A percentile compares a stretch with the other conserved stretches of the same genome.
phyloP scores from a whole-genome alignment of 1,139 yeast genomes.

The Candida albicans region DNA sequence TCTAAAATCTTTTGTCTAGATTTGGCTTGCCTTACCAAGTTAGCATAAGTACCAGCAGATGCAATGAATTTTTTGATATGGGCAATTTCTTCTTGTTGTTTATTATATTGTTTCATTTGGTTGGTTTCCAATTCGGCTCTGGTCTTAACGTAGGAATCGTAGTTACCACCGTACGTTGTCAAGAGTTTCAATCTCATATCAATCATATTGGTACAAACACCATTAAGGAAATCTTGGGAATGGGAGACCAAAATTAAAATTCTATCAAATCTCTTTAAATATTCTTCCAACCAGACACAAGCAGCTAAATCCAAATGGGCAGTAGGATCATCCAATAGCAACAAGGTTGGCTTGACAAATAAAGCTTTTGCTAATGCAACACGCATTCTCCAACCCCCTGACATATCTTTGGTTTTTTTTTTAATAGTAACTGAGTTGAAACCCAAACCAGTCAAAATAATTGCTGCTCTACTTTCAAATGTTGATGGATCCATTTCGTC shows the following conservation, averaged over 20 bases:
- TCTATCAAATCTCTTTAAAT: slow-evolving; percentile 90
- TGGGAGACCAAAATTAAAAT: slow-evolving; percentile 94
- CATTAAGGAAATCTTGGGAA: slow-evolving; percentile 98
- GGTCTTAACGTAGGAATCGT: slow-evolving; percentile 94
- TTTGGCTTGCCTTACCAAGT: slow-evolving; percentile 97
- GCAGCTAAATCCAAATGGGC: slow-evolving; percentile 99
- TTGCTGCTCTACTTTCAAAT: slow-evolving; percentile 94
- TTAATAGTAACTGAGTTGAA: slow-evolving; percentile 80
- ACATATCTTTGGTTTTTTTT: slow-evolving; percentile 94
- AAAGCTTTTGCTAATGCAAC: slow-evolving; percentile 85
- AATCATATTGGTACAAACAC: slow-evolving; percentile 97
- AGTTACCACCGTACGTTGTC: slow-evolving; percentile 92
- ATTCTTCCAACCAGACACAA: slow-evolving; percentile 99
- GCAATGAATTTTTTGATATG: slow-evolving; percentile 99
- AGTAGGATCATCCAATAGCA: slow-evolving; percentile 95
- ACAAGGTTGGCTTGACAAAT: slow-evolving; percentile 83
- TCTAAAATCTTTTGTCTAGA: slow-evolving; percentile 98
- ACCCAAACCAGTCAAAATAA: slow-evolving; percentile 95
- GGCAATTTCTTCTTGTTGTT: slow-evolving; percentile 98
- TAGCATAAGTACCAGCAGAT: slow-evolving; percentile 99
- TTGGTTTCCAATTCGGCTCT: slow-evolving; percentile 92
- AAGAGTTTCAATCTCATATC: slow-evolving; percentile 86
- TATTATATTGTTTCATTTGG: slow-evolving; percentile 95
- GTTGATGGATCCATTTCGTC: slow-evolving; percentile 96
- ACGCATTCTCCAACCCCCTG: slow-evolving; percentile 98